Evolutionary conservation across 2,329 filamentous ascomycete species (phyloP).

Genomic region (Stachybotrys elegans): DNA sequence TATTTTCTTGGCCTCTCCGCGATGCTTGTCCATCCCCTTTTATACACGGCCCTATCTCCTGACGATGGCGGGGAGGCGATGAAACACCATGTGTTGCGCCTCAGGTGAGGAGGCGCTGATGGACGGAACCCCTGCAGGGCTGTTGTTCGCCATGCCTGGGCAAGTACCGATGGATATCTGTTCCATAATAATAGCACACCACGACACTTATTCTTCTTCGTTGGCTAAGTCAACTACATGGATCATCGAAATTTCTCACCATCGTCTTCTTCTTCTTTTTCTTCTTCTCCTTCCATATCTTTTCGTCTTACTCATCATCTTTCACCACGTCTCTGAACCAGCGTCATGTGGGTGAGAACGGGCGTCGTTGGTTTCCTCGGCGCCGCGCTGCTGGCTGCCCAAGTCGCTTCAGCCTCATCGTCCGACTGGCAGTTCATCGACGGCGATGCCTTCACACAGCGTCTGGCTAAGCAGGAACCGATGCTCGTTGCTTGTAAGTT

Average conservation of each 20-base stretch:
- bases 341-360: background rate
- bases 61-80: background rate
- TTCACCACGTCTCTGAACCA: background rate
- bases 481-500: constrained; percentile 28
- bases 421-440: constrained; percentile 6
- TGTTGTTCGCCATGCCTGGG: too few species aligned
- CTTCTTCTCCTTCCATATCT: background rate
- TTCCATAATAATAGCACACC: too few species aligned
- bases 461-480: constrained; percentile 11
- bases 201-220: too few species aligned
- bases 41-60: too few species aligned
- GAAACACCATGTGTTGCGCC: constrained; percentile 2
- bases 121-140: too few species aligned
- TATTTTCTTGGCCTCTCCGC: too few species aligned
- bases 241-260: too few species aligned
- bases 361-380: background rate
- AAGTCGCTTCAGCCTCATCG: background rate
- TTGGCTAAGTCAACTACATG: too few species aligned
- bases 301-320: background rate
- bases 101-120: too few species aligned
- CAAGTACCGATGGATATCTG: too few species aligned
- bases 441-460: constrained; percentile 6
- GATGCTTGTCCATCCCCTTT: too few species aligned
- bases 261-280: background rate
- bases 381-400: constrained; percentile 4